These are phyloP conservation scores for Geoglossum glabrum DNA, from an alignment of 495 filamentous ascomycete species.

Conservation along the genomic window DNA sequence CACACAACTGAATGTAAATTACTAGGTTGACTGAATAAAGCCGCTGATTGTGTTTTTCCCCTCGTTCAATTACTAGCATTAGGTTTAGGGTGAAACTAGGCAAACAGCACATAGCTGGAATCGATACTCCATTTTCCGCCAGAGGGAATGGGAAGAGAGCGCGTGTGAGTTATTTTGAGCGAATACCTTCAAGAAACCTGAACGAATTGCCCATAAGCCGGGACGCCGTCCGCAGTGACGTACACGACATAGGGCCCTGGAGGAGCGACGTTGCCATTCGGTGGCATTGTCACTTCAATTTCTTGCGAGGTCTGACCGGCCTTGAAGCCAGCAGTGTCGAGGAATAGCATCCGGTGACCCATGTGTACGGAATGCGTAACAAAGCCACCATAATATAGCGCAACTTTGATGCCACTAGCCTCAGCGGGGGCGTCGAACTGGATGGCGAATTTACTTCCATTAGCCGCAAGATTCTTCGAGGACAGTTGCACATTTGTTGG, in stretches of 20 bases:
- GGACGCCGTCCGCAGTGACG: constrained; percentile 37
- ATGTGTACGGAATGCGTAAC: constrained; percentile 43
- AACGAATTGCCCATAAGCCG: constrained; percentile 34
- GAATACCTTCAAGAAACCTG: constrained; percentile 15
- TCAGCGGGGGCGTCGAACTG: constrained; percentile 23
- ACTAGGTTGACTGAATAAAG: background rate
- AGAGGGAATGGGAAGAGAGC: background rate
- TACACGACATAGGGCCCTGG: constrained; percentile 44
- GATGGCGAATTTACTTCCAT: constrained; percentile 26
- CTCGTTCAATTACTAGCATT: background rate
- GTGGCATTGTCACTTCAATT: constrained; percentile 31
- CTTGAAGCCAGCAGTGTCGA: constrained; percentile 31
- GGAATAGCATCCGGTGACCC: constrained; percentile 37
- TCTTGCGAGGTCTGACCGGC: constrained; percentile 23
- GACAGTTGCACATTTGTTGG: constrained; percentile 27
- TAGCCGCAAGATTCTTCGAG: constrained; percentile 20
- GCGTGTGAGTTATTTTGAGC: background rate
- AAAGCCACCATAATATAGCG: constrained; percentile 39
- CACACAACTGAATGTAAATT: background rate
- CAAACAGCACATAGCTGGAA: background rate
- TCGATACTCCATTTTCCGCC: background rate
- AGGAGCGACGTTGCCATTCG: constrained; percentile 32
- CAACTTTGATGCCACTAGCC: constrained; percentile 24
- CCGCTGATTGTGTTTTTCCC: background rate
- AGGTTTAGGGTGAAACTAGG: background rate